A percentile compares a stretch with the other conserved stretches of the same genome.
Evolutionary conservation across 1,284 basidiomycete genomes (phyloP).

Genomic region (Microbotryomycetes sp.): DNA sequence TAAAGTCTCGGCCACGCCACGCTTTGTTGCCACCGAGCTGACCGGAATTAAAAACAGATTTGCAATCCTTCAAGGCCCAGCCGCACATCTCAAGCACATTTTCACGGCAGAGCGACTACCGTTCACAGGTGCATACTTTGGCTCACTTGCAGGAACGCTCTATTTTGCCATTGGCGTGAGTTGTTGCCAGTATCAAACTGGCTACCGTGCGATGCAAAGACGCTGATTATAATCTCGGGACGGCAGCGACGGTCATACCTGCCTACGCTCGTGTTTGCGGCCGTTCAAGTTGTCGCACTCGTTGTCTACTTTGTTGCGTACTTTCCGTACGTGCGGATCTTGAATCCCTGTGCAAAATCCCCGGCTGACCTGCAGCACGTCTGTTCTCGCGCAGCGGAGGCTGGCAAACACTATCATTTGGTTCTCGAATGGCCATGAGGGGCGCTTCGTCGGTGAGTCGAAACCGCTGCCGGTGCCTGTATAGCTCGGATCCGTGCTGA

Average conservation of each 20-base stretch:
- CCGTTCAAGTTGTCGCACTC: constrained; percentile 69
- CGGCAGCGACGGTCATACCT: constrained; percentile 67
- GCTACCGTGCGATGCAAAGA: neutral
- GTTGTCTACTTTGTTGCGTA: constrained; percentile 81
- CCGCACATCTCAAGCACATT: constrained; percentile 72
- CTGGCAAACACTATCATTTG: constrained; percentile 25
- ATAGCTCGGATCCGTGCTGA: no score
- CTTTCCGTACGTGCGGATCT: constrained; percentile 41
- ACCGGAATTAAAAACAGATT: constrained; percentile 36
- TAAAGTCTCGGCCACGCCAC: neutral
- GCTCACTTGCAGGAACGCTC: constrained; percentile 69
- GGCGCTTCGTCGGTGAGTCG: constrained; percentile 22
- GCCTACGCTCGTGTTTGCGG: constrained; percentile 70
- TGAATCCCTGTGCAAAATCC: neutral
- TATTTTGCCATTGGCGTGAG: constrained; percentile 80
- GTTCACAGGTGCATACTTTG: constrained; percentile 76
- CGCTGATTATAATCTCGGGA: neutral
- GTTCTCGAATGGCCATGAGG: constrained; percentile 23
- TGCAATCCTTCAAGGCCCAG: constrained; percentile 35
- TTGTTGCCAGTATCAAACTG: constrained; percentile 4
- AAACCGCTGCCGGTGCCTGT: no score
- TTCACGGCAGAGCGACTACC: constrained; percentile 75
- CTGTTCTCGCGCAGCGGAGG: constrained; percentile 14
- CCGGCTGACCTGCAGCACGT: neutral
- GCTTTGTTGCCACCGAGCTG: neutral